A percentile compares a stretch with the other conserved stretches of the same genome.
Evolutionary conservation across 148 eudicot genomes (phyloP).

Genomic region (Salicornia ramosissima): DNA sequence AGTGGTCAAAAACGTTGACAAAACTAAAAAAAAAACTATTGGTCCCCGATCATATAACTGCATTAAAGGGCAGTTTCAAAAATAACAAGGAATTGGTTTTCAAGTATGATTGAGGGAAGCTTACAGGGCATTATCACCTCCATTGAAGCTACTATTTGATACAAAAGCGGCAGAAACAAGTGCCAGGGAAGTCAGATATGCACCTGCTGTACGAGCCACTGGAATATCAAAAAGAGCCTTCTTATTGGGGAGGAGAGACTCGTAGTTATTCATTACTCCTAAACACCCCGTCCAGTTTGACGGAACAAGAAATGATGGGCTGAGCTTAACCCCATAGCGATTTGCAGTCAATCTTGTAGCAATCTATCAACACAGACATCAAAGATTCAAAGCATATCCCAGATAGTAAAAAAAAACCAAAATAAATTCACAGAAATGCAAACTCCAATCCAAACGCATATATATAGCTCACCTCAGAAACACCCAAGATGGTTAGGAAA

Average conservation of each 20-base stretch:
- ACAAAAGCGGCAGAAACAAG: constrained; percentile 82
- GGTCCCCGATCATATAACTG: neutral
- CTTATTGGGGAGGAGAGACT: constrained; percentile 85
- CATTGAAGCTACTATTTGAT: constrained; percentile 92
- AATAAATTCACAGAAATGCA: neutral
- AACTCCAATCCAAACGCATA: neutral
- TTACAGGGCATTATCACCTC: constrained; percentile 98
- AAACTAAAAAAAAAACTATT: neutral
- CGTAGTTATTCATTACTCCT: constrained; percentile 94
- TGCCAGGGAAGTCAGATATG: constrained; percentile 74
- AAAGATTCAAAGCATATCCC: neutral
- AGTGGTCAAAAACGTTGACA: neutral
- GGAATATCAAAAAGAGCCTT: constrained; percentile 95
- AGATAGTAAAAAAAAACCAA: neutral
- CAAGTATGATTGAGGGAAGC: constrained; percentile 21
- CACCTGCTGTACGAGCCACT: constrained; percentile 95
- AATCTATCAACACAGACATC: constrained; percentile 41
- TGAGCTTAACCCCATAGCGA: constrained; percentile 75
- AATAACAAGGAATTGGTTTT: neutral
- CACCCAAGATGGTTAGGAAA: constrained; percentile 80
- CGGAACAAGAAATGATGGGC: constrained; percentile 93
- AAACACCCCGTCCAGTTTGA: constrained; percentile 97
- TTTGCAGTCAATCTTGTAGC: constrained; percentile 81
- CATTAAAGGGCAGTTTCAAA: neutral
- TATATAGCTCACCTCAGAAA: constrained; percentile 74